phyloP scores from a whole-genome alignment of 805 yeast genomes.

The Kodamaea neixiangensis region DNA sequence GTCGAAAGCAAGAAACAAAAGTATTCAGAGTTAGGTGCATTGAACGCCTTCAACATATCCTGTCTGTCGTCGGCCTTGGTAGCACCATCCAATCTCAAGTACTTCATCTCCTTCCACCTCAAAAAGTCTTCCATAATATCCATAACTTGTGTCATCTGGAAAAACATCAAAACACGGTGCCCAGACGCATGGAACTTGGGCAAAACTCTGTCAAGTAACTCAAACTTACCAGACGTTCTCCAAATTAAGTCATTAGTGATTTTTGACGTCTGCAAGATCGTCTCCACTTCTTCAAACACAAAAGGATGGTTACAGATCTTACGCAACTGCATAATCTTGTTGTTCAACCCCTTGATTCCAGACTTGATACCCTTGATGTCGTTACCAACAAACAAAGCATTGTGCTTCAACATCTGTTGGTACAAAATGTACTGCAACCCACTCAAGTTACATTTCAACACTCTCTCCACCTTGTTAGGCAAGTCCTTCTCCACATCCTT shows the following conservation, averaged over 20 bases:
- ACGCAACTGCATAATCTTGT: conserved; percentile 81
- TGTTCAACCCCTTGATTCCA: conserved; percentile 76
- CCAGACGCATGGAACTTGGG: conserved; percentile 76
- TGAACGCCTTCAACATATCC: conserved; percentile 68
- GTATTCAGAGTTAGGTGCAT: conserved; percentile 74
- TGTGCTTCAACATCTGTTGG: conserved; percentile 75
- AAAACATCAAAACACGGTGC: conserved; percentile 77
- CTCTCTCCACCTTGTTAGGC: conserved; percentile 83
- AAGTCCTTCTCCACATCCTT: conserved; percentile 85
- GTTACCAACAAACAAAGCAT: conserved; percentile 66
- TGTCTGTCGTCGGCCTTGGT: conserved; percentile 87
- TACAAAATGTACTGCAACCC: conserved; percentile 70
- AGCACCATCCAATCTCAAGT: conserved; percentile 77
- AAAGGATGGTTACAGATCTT: conserved; percentile 88
- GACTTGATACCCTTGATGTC: conserved; percentile 54
- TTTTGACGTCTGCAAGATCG: conserved; percentile 61
- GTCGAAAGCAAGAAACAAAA: conserved; percentile 79
- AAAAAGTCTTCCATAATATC: conserved; percentile 86
- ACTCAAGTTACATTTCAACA: conserved; percentile 74
- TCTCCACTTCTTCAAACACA: conserved; percentile 81
- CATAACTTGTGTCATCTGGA: conserved; percentile 91
- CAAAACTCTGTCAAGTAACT: conserved; percentile 69
- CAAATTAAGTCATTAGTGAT: conserved; percentile 68
- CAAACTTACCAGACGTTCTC: conserved; percentile 81
- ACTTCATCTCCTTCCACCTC: conserved; percentile 64